Evolutionary conservation across 106 monocot genomes (phyloP).

Genomic region (Iris macrosiphon): DNA sequence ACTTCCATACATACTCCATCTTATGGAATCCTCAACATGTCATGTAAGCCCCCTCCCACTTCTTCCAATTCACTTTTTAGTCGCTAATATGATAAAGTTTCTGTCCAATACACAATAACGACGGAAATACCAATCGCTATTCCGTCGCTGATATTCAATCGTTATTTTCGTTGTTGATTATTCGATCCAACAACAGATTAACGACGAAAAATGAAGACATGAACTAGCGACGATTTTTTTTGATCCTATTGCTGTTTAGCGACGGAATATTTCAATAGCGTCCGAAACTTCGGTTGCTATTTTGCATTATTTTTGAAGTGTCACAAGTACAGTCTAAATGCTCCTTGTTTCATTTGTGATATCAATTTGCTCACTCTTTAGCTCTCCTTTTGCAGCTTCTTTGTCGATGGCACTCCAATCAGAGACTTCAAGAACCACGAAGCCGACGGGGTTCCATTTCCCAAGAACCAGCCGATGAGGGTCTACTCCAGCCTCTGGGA

Average conservation of each 20-base stretch:
- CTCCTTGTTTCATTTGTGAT: too few species aligned
- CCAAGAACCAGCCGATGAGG: slow-evolving; percentile 10
- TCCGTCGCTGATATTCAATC: not conserved
- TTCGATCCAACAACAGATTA: slow-evolving; percentile 46
- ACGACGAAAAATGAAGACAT: too few species aligned
- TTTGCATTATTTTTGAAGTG: too few species aligned
- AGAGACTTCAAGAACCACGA: slow-evolving; percentile 10
- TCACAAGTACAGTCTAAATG: slow-evolving; percentile 3
- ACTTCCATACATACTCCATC: slow-evolving; percentile 61
- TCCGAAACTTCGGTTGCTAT: too few species aligned
- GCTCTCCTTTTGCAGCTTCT: not conserved
- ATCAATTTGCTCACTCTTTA: too few species aligned
- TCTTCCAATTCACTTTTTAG: not conserved
- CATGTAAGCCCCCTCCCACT: not conserved
- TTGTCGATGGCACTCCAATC: slow-evolving; percentile 5
- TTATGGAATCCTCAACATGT: slow-evolving; percentile 37
- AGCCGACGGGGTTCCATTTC: not conserved
- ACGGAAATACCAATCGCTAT: not conserved
- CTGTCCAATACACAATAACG: not conserved
- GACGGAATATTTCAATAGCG: too few species aligned
- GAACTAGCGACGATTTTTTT: too few species aligned
- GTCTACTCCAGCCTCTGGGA: slow-evolving; percentile 11
- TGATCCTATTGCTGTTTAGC: too few species aligned
- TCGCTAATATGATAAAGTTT: too few species aligned
- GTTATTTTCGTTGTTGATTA: slow-evolving; percentile 40